Percentiles rank a stretch among this genome's conserved stretches.
Evolutionary conservation across 202 grass and related monocot genomes (phyloP).

Genomic region (Schoenoplectus triqueter): DNA sequence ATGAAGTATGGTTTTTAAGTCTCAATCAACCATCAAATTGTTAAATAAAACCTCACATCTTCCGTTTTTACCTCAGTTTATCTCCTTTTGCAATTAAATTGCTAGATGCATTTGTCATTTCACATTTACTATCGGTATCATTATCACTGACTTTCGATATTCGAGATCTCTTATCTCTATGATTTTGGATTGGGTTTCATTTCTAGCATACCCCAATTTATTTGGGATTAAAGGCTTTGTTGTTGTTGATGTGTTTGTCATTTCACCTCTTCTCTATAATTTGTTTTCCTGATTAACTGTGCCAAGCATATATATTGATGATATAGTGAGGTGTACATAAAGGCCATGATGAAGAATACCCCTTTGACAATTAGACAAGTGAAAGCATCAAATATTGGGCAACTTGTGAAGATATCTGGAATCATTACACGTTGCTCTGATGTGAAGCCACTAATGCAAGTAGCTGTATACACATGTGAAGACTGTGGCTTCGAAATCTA

Average conservation of each 20-base stretch:
- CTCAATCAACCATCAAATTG: neutral
- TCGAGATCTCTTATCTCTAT: too few relatives aligned
- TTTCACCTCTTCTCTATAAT: neutral
- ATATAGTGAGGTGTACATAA: conserved; percentile 93
- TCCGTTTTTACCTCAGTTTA: neutral
- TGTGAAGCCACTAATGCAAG: conserved; percentile 98
- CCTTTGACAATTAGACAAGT: conserved; percentile 89
- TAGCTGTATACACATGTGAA: conserved; percentile 99
- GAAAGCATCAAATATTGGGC: conserved; percentile 91
- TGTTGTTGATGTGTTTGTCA: neutral
- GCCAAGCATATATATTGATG: conserved; percentile 24
- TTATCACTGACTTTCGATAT: too few relatives aligned
- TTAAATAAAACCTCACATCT: conserved; percentile 9
- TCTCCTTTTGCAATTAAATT: neutral
- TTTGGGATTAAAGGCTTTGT: too few relatives aligned
- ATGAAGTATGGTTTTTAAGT: neutral
- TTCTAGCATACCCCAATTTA: too few relatives aligned
- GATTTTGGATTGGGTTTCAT: too few relatives aligned
- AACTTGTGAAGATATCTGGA: conserved; percentile 98
- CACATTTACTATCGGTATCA: too few relatives aligned
- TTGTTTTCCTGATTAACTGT: conserved; percentile 4
- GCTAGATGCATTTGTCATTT: neutral
- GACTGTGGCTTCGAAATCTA: conserved; percentile 99
- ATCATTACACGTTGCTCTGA: conserved; percentile 97
- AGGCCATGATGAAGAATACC: conserved; percentile 72